Conservation (phyloP, 768 basidiomycete genomes). For the Boletus subcaerulescens region DNA sequence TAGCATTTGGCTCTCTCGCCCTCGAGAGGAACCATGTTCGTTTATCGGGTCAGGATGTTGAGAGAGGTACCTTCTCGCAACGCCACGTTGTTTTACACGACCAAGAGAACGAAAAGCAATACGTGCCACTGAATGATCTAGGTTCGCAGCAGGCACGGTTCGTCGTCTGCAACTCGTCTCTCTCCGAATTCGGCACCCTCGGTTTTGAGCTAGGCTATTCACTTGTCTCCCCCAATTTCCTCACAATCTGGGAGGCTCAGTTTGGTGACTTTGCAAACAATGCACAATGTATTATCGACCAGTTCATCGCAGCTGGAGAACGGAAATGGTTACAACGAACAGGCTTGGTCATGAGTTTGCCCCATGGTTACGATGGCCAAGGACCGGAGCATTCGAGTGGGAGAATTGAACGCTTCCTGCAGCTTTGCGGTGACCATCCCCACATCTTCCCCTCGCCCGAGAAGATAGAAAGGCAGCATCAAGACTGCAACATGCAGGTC, state of each 20-base stretch:
- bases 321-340: conserved; percentile 96
- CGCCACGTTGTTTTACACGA: conserved; percentile 97
- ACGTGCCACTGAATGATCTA: conserved; percentile 86
- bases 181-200: conserved; percentile 92
- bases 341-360: conserved; percentile 83
- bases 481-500: conserved; percentile 99
- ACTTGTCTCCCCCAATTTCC: conserved; percentile 86
- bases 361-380: conserved; percentile 98
- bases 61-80: conserved; percentile 98
- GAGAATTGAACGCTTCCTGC: conserved; percentile 92
- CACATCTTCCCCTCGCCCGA: conserved; percentile 82
- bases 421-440: conserved; percentile 97
- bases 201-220: conserved; percentile 99
- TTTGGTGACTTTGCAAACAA: conserved; percentile 99
- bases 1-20: conserved; percentile 92
- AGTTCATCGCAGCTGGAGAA: conserved; percentile 97
- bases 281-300: conserved; percentile 97
- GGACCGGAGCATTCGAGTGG: conserved; percentile 98
- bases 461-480: conserved; percentile 92
- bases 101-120: conserved; percentile 88
- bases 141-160: conserved; percentile 87
- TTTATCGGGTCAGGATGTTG: conserved; percentile 96
- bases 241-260: conserved; percentile 98
- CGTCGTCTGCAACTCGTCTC: conserved; percentile 93
- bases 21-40: conserved; percentile 94